Percentiles rank a stretch among this genome's conserved stretches.
phyloP scores from a whole-genome alignment of 768 basidiomycete species.

The Macrolepiota fuliginosa region DNA sequence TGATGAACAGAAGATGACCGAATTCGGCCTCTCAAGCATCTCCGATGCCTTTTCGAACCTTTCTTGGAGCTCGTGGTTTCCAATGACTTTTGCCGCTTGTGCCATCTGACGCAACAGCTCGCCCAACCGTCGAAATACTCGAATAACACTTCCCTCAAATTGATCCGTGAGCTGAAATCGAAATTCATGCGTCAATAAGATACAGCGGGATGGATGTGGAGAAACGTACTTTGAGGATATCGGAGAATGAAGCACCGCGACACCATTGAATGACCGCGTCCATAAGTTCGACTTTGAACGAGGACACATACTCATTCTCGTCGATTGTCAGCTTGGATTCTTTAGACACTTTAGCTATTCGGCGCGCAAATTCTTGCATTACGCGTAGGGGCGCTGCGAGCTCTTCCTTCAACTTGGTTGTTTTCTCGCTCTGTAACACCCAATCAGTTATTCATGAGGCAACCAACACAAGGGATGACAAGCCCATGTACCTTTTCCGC shows the following conservation, averaged over 20 bases:
- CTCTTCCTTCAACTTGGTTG: constrained; percentile 87
- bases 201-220: neutral
- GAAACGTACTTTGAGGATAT: constrained; percentile 84
- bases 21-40: constrained; percentile 92
- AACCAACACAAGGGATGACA: neutral
- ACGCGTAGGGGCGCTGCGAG: constrained; percentile 88
- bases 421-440: constrained; percentile 72
- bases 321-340: constrained; percentile 88
- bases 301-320: constrained; percentile 93
- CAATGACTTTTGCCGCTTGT: constrained; percentile 93
- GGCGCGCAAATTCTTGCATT: constrained; percentile 93
- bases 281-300: constrained; percentile 99
- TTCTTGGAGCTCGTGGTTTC: constrained; percentile 88
- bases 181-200: neutral
- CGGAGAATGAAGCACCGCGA: constrained; percentile 93
- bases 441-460: neutral
- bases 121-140: constrained; percentile 91
- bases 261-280: constrained; percentile 98
- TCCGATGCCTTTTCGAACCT: constrained; percentile 92
- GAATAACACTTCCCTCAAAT: constrained; percentile 95
- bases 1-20: constrained; percentile 89
- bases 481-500: constrained; percentile 74
- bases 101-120: constrained; percentile 97
- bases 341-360: constrained; percentile 95
- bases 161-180: constrained; percentile 82